These are phyloP conservation scores for Dendrobium chrysotoxum DNA, from an alignment of 106 monocot genomes.

Conservation along the genomic window DNA sequence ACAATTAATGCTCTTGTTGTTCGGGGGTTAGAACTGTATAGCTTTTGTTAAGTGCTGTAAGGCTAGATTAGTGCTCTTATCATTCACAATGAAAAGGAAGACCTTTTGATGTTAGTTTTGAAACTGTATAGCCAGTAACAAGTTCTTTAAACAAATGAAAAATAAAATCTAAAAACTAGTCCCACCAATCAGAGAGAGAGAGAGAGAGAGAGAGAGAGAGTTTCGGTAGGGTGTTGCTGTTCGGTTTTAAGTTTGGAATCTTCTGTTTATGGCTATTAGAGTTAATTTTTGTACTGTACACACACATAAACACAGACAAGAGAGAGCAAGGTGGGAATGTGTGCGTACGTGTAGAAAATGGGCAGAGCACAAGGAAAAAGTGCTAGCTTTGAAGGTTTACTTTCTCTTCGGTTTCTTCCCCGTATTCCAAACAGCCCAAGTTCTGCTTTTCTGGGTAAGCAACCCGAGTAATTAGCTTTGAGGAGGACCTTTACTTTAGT, in stretches of 20 bases:
- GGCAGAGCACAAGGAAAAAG: neutral
- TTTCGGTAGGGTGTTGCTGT: neutral
- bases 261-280: constrained; percentile 1
- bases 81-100: neutral
- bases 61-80: neutral
- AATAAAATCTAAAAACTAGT: neutral
- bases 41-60: neutral
- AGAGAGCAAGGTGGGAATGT: neutral
- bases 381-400: neutral
- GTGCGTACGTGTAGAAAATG: neutral
- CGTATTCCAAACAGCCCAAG: neutral
- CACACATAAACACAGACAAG: neutral
- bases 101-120: neutral
- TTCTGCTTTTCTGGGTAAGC: neutral
- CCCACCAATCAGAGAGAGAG: neutral
- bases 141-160: neutral
- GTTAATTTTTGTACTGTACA: neutral
- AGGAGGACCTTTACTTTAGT: neutral
- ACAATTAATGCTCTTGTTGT: too few species aligned
- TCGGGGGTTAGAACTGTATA: too few species aligned
- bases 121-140: neutral
- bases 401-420: neutral
- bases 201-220: neutral
- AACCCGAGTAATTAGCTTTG: neutral
- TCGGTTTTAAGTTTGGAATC: neutral